Conservation (phyloP, 805 yeast species). For the Metschnikowia orientalis region DNA sequence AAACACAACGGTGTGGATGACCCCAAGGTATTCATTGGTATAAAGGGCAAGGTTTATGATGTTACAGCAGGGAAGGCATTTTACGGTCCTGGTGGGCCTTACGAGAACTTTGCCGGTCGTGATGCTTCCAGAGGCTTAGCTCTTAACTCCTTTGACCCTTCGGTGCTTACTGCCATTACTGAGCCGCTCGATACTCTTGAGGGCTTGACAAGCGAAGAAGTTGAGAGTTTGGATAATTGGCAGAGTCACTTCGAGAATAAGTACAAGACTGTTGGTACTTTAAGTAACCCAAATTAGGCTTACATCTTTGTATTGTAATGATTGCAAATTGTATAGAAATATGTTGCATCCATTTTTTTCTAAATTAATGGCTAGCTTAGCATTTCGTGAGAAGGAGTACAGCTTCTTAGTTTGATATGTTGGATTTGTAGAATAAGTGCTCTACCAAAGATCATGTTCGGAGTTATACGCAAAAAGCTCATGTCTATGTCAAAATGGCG, state of each 20-base stretch:
- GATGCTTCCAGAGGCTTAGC: slow-evolving; percentile 95
- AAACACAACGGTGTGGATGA: slow-evolving; percentile 80
- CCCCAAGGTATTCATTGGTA: slow-evolving; percentile 76
- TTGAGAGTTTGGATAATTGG: slow-evolving; percentile 77
- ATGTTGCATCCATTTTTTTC: no score
- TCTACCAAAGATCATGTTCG: no score
- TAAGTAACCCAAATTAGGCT: slow-evolving; percentile 32
- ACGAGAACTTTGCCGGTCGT: slow-evolving; percentile 90
- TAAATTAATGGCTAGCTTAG: no score
- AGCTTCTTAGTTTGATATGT: no score
- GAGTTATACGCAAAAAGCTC: no score
- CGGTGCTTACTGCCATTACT: slow-evolving; percentile 60
- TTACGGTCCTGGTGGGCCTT: slow-evolving; percentile 96
- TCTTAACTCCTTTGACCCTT: slow-evolving; percentile 73
- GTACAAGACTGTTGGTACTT: slow-evolving; percentile 74
- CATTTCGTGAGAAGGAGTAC: no score
- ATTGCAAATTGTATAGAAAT: no score
- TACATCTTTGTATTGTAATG: no score
- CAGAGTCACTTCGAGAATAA: slow-evolving; percentile 74
- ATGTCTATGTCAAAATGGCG: no score
- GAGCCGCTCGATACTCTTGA: slow-evolving; percentile 71
- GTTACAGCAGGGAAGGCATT: slow-evolving; percentile 75
- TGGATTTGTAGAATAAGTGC: no score
- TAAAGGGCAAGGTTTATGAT: slow-evolving; percentile 83
- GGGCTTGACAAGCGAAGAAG: slow-evolving; percentile 58